Evolutionary conservation across 2,329 filamentous ascomycete species (phyloP), one percentile per base, ranked within the genome.

Genomic region (Furcasterigmium furcatum): DNA sequence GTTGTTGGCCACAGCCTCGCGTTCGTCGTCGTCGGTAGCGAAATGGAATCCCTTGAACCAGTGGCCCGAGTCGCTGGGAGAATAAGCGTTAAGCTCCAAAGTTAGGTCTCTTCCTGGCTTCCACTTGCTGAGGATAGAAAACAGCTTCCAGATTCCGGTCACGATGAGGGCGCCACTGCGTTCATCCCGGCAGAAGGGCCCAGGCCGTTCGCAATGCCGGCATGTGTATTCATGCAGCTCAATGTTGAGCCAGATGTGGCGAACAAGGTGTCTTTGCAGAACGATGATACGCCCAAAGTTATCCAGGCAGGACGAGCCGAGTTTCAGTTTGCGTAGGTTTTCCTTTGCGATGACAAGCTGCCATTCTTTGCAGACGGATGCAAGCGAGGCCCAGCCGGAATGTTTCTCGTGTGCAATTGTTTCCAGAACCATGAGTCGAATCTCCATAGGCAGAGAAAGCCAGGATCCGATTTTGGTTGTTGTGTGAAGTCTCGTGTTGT

Each of bases 321-420:
- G 46, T 35, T 55, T 60, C 1, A 65, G 39, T 46, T 52, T 52
- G 45, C 38, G 35, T 41, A 65, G 65, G 39, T 57, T 66, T 25
- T 16, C 36, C 36, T 50, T 58, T 47, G 64, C 59, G 20, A 67
- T 43, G 46, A 58, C 43, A 38, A 41, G 8, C 46, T 62, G 61
- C 63, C 61, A 68, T 57, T 66, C 63, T 54, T 44, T 63, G 54
- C 59, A 65, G 9, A 66, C 60, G 38, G 60, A 58, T 19, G 63
- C 60, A 44, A 56, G 49, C 42, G 57, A 61, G 48, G 58, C 55
- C 61, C 60, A 66, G 44, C 61, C 58, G 27, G 48, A 49, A 49
- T 58, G 30, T 51, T 58, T 66, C 35, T 61, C 53, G 32, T 43
- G 19, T 47, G 53, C 20, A 43, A 63, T 53, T 47, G 24, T 32